A percentile compares a stretch with the other conserved stretches of the same genome.
phyloP scores from a whole-genome alignment of 176 grass and related monocot species.

The barley (Hordeum vulgare) region DNA sequence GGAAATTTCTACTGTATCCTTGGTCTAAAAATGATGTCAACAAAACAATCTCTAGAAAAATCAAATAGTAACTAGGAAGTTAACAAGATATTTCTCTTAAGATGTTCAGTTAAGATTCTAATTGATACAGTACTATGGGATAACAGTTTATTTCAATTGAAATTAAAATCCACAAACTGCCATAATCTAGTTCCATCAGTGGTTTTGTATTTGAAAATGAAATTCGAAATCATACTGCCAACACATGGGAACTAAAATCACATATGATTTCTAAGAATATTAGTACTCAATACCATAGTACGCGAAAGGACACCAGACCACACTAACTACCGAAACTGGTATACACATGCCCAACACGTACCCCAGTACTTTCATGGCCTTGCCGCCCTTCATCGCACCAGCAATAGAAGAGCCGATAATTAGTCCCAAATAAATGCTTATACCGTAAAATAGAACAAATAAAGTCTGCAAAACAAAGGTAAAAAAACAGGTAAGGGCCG shows the following conservation, averaged over 20 bases:
- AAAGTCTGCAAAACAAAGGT: no score
- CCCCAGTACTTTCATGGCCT: background rate
- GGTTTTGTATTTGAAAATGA: background rate
- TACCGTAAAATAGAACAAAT: background rate
- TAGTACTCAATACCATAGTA: background rate
- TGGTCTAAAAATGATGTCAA: no score
- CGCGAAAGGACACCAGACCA: background rate
- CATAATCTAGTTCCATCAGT: background rate
- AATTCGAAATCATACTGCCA: background rate
- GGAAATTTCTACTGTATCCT: no score
- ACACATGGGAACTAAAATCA: background rate
- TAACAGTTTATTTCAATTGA: background rate
- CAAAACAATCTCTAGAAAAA: background rate
- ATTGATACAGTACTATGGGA: background rate
- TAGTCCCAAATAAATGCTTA: background rate
- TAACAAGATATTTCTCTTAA: no score
- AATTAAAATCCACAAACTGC: background rate
- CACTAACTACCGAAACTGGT: background rate
- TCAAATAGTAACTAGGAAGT: no score
- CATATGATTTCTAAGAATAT: background rate
- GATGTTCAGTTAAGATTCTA: background rate
- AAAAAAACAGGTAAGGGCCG: no score
- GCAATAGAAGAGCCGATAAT: background rate
- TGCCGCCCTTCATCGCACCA: background rate
- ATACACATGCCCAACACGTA: background rate